These are phyloP conservation scores for Phaseolus lunatus DNA, from an alignment of 306 rosid species.

Conservation along the genomic window DNA sequence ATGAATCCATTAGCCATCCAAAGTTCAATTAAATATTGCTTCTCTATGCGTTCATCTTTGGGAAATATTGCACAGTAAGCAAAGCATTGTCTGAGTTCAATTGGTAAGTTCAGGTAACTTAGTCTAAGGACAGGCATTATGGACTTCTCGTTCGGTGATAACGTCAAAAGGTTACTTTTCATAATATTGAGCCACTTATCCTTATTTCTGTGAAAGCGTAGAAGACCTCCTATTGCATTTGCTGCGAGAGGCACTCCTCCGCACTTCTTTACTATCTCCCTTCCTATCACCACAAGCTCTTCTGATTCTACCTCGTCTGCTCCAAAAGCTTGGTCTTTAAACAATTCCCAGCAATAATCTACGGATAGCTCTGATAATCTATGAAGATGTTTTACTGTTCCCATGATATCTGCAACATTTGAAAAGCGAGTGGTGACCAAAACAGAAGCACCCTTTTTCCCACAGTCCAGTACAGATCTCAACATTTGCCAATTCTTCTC, in stretches of 20 bases:
- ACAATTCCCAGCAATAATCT: conserved; percentile 49
- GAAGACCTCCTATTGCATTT: conserved; percentile 36
- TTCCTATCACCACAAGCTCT: conserved; percentile 38
- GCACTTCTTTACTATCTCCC: conserved; percentile 45
- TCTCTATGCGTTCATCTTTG: not conserved
- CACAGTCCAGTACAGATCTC: conserved; percentile 44
- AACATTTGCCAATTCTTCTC: conserved; percentile 46
- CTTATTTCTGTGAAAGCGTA: conserved; percentile 30
- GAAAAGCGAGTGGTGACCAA: conserved; percentile 51
- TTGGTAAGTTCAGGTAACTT: conserved; percentile 29
- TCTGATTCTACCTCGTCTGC: not conserved
- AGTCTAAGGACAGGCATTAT: conserved; percentile 32
- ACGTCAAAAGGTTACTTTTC: conserved; percentile 26
- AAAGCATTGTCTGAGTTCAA: conserved; percentile 42
- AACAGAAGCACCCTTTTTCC: conserved; percentile 45
- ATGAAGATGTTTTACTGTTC: conserved; percentile 22
- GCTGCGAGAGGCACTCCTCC: conserved; percentile 49
- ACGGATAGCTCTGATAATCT: conserved; percentile 37
- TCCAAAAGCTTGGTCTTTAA: conserved; percentile 46
- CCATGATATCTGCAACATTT: conserved; percentile 43
- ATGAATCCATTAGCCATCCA: conserved; percentile 52
- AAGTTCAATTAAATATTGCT: conserved; percentile 17
- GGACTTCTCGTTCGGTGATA: not conserved
- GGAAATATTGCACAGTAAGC: conserved; percentile 45
- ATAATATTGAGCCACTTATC: conserved; percentile 13